Evolutionary conservation across 1,284 basidiomycete genomes (phyloP), one percentile per base, ranked within the genome.

Genomic region (Rhodotorula mucilaginosa): DNA sequence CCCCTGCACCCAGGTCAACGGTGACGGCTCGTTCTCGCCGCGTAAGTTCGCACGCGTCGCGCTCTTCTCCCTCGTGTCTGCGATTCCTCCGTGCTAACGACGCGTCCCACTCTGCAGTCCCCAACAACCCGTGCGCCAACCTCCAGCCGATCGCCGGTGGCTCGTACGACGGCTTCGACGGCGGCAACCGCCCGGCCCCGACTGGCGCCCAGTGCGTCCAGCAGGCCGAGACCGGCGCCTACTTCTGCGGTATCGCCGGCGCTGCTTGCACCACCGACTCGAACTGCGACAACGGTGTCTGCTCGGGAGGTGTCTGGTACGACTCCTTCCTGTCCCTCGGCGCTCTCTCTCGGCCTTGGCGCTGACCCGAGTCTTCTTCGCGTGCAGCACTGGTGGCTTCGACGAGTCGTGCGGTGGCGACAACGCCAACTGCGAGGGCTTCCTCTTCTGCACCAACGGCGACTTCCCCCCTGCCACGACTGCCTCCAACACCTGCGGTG

Each of bases 181-280:
- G 63, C 57, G 64, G 61, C 47, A 29, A 39, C 29, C n/a, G 13
- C 31, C 10, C 44, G n/a, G 34, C 56, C 31, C 70, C 70, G 26
- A 31, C 19, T 39, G 56, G 16, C 64, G 18, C 64, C 13, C 5
- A 15, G 7, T 69, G 67, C 59, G 18, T 31, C 13, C 0, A 19
- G 12, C 64, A 70, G 31, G 12, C 16, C 23, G 48, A 46, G 29
- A 59, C 64, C 3, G 68, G 68, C 54, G 31, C 19, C 23, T 71
- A 62, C 66, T 71, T 58, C 70, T 71, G 70, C 64, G 70, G 70
- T 59, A 71, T 68, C 60, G 56, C 26, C 8, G 70, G 67, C 13
- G 69, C 66, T 8, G 1, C 47, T 3, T 71, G 69, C 67, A 29
- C 52, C 7, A 1, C 44, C n/a, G n/a, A 46, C 61, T 31, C 21